Base-by-base conservation (phyloP, 768 basidiomycete species). In the Rhodotorula graminis region DNA sequence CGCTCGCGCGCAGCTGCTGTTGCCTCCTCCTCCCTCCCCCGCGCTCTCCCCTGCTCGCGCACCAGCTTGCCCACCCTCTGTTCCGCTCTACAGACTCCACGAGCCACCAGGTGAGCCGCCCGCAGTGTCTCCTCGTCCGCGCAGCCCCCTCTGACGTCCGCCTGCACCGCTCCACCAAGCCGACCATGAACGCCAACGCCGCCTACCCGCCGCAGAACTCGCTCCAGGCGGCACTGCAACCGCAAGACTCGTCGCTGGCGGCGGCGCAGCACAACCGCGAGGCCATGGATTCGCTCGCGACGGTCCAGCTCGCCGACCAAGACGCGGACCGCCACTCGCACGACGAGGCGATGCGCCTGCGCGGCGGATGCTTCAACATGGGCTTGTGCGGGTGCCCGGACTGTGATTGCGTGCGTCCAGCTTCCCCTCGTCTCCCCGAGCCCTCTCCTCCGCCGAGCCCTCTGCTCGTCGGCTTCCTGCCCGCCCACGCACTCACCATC, bases 121-220 rank as follows among this genome's bases (percentile, higher is more conserved):
- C 27, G 55, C 29, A n/a, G 15, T 16, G 14, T 9, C 55, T 9
- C 16, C 55, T 3, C 16, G 10, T 31, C 55, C 55, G 3, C 10
- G 10, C 29, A 29, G 25, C 53, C n/a, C 25, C 2, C n/a, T n/a
- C 21, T 56, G 12, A 23, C 46, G 61, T 52, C 50, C 6, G 19
- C 50, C 27, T 14, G 31, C 29, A 50, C 62, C 33, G 27, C 29
- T 11, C 21, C 49, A 27, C 59, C n/a, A 7, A 16, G 25, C 64
- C 25, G 12, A 7, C 50, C 2, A 18, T 21, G 8, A 11, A 52
- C 29, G 21, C 64, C 2, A 31, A 7, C 53, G 27, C 55, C 29
- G 23, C 55, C 64, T 57, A 56, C 55, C 64, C 64, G 10, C 53
- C 64, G n/a, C 64, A 65, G 64, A 65, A 56, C 64, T n/a, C 40